Evolutionary conservation across 805 yeast genomes (phyloP).

Genomic region (Candida ortonii): DNA sequence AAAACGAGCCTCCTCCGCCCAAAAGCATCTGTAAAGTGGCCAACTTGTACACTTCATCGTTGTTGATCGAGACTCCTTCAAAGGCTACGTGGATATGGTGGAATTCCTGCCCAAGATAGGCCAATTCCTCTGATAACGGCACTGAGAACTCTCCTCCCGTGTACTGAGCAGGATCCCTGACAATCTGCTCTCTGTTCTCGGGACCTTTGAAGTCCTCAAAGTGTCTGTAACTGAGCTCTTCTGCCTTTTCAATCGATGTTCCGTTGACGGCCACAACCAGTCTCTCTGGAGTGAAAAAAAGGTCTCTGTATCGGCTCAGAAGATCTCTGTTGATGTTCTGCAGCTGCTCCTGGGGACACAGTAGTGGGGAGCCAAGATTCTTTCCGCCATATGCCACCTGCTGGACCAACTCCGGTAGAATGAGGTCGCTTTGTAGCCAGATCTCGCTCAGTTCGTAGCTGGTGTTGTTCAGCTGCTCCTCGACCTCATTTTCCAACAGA

Average conservation of each 20-base stretch:
- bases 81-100: slow-evolving; percentile 84
- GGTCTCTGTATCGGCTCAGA: slow-evolving; percentile 55
- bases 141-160: slow-evolving; percentile 58
- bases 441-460: slow-evolving; percentile 82
- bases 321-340: slow-evolving; percentile 50
- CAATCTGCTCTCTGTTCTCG: slow-evolving; percentile 21
- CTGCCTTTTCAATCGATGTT: slow-evolving; percentile 65
- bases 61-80: slow-evolving; percentile 79
- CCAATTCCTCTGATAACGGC: slow-evolving; percentile 54
- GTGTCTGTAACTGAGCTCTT: slow-evolving; percentile 56
- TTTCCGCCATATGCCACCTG: slow-evolving; percentile 69
- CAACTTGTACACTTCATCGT: slow-evolving; percentile 84
- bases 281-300: slow-evolving; percentile 74
- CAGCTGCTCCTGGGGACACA: slow-evolving; percentile 73
- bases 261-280: slow-evolving; percentile 88
- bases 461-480: slow-evolving; percentile 70
- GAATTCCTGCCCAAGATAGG: slow-evolving; percentile 67
- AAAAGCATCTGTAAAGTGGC: slow-evolving; percentile 86
- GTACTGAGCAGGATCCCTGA: slow-evolving; percentile 44
- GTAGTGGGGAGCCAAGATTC: slow-evolving; percentile 81
- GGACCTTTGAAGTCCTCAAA: slow-evolving; percentile 58
- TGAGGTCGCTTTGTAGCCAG: slow-evolving; percentile 75
- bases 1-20: slow-evolving; percentile 97
- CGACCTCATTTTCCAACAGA: slow-evolving; percentile 65
- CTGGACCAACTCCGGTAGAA: slow-evolving; percentile 88